A percentile compares a stretch with the other conserved stretches of the same genome.
Evolutionary conservation across 441 rosid species (phyloP).

Genomic region (Flueggea neowawraea): DNA sequence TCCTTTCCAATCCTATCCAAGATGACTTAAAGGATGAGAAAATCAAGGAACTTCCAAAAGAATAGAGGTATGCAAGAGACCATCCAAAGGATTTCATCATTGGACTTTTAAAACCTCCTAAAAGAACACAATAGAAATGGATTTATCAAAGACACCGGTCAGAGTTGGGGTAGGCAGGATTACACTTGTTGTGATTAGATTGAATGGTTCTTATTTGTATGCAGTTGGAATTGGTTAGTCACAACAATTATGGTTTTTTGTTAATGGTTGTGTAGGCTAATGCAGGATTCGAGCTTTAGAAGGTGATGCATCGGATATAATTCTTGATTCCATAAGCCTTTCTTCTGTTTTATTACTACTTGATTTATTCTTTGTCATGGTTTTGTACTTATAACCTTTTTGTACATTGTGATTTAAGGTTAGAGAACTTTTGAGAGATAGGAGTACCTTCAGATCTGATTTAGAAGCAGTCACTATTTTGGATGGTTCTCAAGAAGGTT

Average conservation of each 20-base stretch:
- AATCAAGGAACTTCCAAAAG: too few relatives aligned
- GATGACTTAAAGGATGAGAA: too few relatives aligned
- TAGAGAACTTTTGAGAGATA: constrained; percentile 76
- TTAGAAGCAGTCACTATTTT: constrained; percentile 68
- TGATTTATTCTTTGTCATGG: constrained; percentile 7
- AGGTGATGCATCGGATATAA: constrained; percentile 66
- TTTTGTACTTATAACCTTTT: constrained; percentile 13
- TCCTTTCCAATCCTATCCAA: too few relatives aligned
- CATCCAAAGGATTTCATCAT: too few relatives aligned
- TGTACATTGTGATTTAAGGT: constrained; percentile 45
- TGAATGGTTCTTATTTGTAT: too few relatives aligned
- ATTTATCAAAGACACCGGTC: constrained; percentile 77
- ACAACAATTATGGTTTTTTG: not conserved
- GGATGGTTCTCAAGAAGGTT: constrained; percentile 97
- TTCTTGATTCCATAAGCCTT: constrained; percentile 68
- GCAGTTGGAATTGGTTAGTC: too few relatives aligned
- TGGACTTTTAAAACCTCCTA: too few relatives aligned
- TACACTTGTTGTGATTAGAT: not conserved
- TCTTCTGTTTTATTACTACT: constrained; percentile 3
- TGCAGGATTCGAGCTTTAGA: constrained; percentile 92
- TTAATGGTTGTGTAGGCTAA: constrained; percentile 58
- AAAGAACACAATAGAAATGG: too few relatives aligned
- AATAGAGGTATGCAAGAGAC: too few relatives aligned
- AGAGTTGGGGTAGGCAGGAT: constrained; percentile 81
- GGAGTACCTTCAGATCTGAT: constrained; percentile 67